Conservation (phyloP, 169 alveolate genomes). For the Plasmodium cynomolgi region DNA sequence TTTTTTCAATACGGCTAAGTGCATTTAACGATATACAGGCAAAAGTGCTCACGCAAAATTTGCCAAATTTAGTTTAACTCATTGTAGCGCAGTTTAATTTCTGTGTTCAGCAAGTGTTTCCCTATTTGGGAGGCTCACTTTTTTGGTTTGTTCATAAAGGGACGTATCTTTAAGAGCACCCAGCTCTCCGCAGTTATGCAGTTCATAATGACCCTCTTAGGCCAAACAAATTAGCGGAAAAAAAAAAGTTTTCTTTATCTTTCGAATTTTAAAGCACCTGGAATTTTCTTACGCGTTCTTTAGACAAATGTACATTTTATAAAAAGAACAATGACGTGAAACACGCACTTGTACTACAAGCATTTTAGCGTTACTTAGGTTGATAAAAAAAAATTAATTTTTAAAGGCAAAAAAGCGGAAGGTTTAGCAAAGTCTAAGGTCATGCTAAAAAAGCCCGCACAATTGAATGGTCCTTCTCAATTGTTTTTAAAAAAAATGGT, state of each 20-base stretch:
- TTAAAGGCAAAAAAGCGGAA: not conserved
- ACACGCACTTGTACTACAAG: not conserved
- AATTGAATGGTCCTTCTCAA: not conserved
- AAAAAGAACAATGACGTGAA: not conserved
- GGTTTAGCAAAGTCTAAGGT: not conserved
- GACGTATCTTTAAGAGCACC: not conserved
- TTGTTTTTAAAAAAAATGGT: not conserved
- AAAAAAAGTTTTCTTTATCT: not conserved
- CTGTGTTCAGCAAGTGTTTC: not conserved
- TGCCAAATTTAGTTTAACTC: not conserved
- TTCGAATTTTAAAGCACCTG: not conserved
- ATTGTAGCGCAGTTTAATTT: not conserved
- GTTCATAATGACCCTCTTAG: not conserved
- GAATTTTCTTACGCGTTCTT: not conserved
- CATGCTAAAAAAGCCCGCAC: not conserved
- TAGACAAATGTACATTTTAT: conserved; percentile 1
- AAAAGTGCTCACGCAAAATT: not conserved
- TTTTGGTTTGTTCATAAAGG: not conserved
- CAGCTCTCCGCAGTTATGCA: not conserved
- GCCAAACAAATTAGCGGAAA: not conserved
- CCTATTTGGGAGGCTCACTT: not conserved
- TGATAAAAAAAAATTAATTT: not conserved
- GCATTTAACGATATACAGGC: not conserved
- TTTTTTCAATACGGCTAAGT: not conserved
- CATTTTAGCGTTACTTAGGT: not conserved